These are phyloP conservation scores for Pseudonitzschia multistriata DNA, from an alignment of 108 stramenopile species.

Conservation along the genomic window DNA sequence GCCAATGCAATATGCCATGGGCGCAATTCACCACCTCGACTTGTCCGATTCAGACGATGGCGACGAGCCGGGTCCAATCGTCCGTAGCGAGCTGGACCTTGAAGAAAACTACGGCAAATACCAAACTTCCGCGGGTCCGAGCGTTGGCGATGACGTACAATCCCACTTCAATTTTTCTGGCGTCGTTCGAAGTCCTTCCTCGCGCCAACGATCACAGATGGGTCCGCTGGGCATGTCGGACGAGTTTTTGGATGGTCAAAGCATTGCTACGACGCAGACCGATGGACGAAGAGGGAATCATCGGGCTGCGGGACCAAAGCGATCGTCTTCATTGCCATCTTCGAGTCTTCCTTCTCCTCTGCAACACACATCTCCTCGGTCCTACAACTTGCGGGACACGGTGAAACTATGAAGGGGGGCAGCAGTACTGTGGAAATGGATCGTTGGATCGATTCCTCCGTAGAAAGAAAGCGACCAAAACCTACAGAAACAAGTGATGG, in stretches of 20 bases:
- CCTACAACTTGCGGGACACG: conserved; percentile 2
- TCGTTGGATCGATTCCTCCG: not conserved
- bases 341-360: not conserved
- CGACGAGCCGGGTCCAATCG: conserved; percentile 1
- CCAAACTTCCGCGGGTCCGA: not conserved
- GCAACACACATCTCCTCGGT: not conserved
- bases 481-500: not conserved
- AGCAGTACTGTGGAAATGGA: not conserved
- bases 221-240: conserved; percentile 2
- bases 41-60: conserved; percentile 6
- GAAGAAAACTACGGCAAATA: not conserved
- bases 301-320: not conserved
- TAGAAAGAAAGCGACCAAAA: not conserved
- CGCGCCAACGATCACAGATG: conserved; percentile 4
- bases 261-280: not conserved
- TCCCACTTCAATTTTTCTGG: not conserved
- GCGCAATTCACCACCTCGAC: conserved; percentile 1
- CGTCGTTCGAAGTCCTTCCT: conserved; percentile 2
- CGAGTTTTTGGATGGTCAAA: conserved; percentile 2
- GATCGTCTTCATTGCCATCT: not conserved
- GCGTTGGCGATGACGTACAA: not conserved
- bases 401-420: not conserved
- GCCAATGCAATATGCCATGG: not conserved
- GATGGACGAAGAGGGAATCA: not conserved
- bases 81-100: not conserved